Evolutionary conservation across 768 basidiomycete species (phyloP).

Genomic region (Austroboletus eburneus): DNA sequence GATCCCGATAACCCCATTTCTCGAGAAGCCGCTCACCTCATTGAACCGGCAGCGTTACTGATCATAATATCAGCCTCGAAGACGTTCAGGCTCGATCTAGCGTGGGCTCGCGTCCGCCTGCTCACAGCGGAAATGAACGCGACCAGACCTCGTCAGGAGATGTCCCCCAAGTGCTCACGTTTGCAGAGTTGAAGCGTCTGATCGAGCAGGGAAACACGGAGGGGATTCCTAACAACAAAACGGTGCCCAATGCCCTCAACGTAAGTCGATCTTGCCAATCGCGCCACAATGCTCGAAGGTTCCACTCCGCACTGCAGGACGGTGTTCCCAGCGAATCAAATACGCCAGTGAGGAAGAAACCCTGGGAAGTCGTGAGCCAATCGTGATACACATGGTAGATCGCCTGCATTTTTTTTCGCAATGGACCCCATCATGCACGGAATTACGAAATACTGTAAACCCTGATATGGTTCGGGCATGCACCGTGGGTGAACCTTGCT

Average conservation of each 20-base stretch:
- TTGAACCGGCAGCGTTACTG: slow-evolving; percentile 27
- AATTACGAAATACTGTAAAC: slow-evolving; percentile 15
- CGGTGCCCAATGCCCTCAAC: slow-evolving; percentile 63
- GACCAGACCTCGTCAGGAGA: slow-evolving; percentile 1
- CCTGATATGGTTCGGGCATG: slow-evolving; percentile 6
- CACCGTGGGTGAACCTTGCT: slow-evolving; percentile 8
- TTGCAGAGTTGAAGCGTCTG: slow-evolving; percentile 64
- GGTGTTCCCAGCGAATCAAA: slow-evolving; percentile 54
- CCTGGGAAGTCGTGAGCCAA: slow-evolving; percentile 50
- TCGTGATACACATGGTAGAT: slow-evolving; percentile 20
- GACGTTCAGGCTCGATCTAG: slow-evolving; percentile 17
- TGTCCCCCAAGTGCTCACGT: slow-evolving; percentile 44
- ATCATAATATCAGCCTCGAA: slow-evolving; percentile 26
- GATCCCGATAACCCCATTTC: slow-evolving; percentile 4
- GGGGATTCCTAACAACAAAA: slow-evolving; percentile 74
- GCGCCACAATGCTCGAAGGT: background rate
- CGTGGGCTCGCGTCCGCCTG: slow-evolving; percentile 11
- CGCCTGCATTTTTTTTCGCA: slow-evolving; percentile 2
- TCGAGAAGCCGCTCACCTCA: slow-evolving; percentile 31
- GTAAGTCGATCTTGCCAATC: slow-evolving; percentile 36
- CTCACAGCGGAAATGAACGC: slow-evolving; percentile 21
- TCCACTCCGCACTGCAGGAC: slow-evolving; percentile 34
- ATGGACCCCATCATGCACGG: slow-evolving; percentile 5
- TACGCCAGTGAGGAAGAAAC: slow-evolving; percentile 52
- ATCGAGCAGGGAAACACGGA: slow-evolving; percentile 70